phyloP scores from a whole-genome alignment of 2,329 filamentous ascomycete genomes.

The Xylariaceae sp. region DNA sequence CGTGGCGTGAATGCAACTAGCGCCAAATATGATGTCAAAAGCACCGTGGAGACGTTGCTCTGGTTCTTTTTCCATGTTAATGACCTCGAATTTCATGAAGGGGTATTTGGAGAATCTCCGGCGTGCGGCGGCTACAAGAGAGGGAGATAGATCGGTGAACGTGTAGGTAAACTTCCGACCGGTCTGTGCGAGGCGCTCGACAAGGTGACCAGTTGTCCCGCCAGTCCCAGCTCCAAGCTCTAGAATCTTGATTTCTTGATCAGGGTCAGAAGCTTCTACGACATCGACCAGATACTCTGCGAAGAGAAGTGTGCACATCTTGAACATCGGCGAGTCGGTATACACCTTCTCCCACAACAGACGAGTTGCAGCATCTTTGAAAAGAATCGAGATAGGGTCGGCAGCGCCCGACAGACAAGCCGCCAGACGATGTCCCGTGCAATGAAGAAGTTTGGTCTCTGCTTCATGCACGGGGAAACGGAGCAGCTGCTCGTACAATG shows the following conservation, averaged over 20 bases:
- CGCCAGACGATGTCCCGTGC: not conserved
- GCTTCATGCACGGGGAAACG: not conserved
- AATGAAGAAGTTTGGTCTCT: not conserved
- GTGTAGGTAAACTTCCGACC: conserved; percentile 36
- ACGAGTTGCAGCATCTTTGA: conserved; percentile 27
- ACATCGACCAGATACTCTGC: conserved; percentile 17
- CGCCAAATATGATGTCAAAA: conserved; percentile 29
- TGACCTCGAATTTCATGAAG: conserved; percentile 28
- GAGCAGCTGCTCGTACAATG: not conserved
- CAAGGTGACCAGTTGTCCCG: conserved; percentile 31
- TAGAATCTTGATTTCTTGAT: conserved; percentile 5
- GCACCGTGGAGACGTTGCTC: conserved; percentile 24
- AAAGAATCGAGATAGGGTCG: conserved; percentile 6
- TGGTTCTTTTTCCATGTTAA: conserved; percentile 32
- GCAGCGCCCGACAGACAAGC: not conserved
- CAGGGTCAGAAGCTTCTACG: not conserved
- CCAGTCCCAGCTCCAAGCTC: conserved; percentile 15
- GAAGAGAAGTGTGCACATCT: conserved; percentile 17
- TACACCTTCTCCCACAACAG: conserved; percentile 30
- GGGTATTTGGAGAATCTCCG: conserved; percentile 21
- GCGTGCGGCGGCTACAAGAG: conserved; percentile 31
- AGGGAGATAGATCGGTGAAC: conserved; percentile 38
- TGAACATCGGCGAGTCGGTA: conserved; percentile 25
- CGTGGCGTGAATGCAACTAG: conserved; percentile 38
- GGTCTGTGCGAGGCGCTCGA: conserved; percentile 26